Base-by-base conservation (phyloP, 257 asterid genomes). In the Thymus mandschuricus region DNA sequence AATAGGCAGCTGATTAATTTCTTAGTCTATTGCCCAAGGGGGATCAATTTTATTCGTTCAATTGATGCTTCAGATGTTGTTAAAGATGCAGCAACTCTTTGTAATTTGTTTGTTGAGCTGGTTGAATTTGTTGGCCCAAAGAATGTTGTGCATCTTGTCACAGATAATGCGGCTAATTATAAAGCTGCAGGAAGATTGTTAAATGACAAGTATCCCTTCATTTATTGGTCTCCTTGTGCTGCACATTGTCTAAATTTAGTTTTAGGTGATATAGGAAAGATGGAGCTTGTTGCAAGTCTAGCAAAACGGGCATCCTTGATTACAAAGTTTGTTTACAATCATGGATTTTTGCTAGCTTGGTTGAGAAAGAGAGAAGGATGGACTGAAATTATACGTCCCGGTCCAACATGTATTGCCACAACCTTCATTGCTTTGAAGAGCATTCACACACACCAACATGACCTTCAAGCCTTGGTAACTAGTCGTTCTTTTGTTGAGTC, bases 161-260 rank as follows among this genome's bases (percentile, higher is more conserved):
- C 29, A 13, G 66, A 38, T 12, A 60, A 60, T 60, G 50, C n/a
- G n/a, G 13, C 48, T 34, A 60, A 60, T 44, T 60, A 60, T 13
- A 35, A 60, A 60, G 66, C 2, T 12, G 66, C 28, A 0, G 48
- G 48, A 5, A 5, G 2, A 2, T 60, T 60, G 6, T 30, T 60
- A 6, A 34, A 34, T 34, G 66, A 35, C 7, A 35, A 35, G 48
- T 60, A 60, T 60, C 48, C 66, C 12, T 60, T 48, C 1, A 15
- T 60, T 7, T 12, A 35, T 43, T 35, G 66, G 66, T 60, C 49
- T 9, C 13, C 66, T 5, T 60, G 49, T 60, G 66, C 28, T 34
- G 44, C 45, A 3, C 64, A 58, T 12, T 58, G 52, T 11, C 5
- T 58, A 4, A 58, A 58, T 58, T 58, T 58, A 4, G 8, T 58